Percentiles rank a stretch among this genome's conserved stretches.
phyloP scores from a whole-genome alignment of 2,329 filamentous ascomycete genomes.

The Cercospora janseana region DNA sequence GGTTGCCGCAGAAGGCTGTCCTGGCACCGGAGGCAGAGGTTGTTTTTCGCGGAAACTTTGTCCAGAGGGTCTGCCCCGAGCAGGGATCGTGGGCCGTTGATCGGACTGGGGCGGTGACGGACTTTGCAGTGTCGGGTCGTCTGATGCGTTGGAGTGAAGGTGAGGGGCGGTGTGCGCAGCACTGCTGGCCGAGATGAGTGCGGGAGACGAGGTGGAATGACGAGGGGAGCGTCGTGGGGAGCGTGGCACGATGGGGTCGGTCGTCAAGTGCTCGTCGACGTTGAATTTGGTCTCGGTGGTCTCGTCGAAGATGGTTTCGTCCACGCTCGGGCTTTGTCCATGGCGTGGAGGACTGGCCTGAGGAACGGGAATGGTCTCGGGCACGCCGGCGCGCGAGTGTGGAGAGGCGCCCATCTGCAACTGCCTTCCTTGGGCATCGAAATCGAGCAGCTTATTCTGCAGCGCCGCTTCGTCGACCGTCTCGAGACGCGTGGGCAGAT shows the following conservation, averaged over 20 bases:
- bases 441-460: conserved; percentile 54
- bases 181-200: conserved; percentile 20
- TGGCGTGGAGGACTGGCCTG: conserved; percentile 14
- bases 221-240: conserved; percentile 18
- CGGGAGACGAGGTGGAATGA: conserved; percentile 27
- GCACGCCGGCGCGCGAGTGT: conserved; percentile 25
- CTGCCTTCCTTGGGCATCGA: conserved; percentile 52
- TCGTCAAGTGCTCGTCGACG: conserved; percentile 19
- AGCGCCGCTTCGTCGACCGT: conserved; percentile 53
- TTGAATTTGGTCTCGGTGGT: conserved; percentile 27
- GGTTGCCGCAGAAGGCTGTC: conserved; percentile 5
- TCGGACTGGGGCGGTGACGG: conserved; percentile 6
- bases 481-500: conserved; percentile 52
- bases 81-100: background rate
- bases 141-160: conserved; percentile 5
- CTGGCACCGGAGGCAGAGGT: conserved; percentile 18
- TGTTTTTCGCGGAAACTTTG: conserved; percentile 22
- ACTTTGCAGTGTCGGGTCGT: conserved; percentile 2
- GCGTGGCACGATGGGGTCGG: background rate
- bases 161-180: conserved; percentile 18
- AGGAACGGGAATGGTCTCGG: background rate
- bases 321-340: conserved; percentile 19
- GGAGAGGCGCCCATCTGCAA: conserved; percentile 35
- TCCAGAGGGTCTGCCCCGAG: conserved; percentile 11
- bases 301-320: conserved; percentile 33